Percentiles rank a stretch among this genome's conserved stretches.
These are phyloP conservation scores for Wickerhamiella spandovensis DNA, from an alignment of 805 yeast species.

Conservation along the genomic window DNA sequence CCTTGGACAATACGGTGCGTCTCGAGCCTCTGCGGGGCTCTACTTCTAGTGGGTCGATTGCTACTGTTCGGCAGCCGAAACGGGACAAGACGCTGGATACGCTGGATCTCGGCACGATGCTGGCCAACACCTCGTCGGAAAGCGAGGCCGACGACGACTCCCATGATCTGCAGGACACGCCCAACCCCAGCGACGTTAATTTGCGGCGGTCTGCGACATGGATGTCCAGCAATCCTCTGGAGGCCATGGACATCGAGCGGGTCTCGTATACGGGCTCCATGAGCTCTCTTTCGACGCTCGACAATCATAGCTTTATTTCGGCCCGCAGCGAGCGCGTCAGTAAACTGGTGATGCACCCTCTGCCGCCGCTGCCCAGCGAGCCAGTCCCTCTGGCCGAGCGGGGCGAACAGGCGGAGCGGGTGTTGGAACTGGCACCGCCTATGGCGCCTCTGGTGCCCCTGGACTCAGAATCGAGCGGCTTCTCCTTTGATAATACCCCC, in stretches of 20 bases:
- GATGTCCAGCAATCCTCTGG: background rate
- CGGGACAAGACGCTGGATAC: constrained; percentile 4
- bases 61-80: background rate
- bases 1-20: background rate
- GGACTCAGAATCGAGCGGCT: too few species aligned
- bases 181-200: background rate
- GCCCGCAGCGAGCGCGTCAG: background rate
- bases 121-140: background rate
- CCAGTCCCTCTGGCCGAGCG: background rate
- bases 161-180: background rate
- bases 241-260: constrained; percentile 2
- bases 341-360: background rate
- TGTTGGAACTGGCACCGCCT: too few species aligned
- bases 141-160: background rate
- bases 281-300: constrained; percentile 3
- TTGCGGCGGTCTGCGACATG: constrained; percentile 2
- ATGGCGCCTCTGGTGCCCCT: too few species aligned
- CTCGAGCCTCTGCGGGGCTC: background rate
- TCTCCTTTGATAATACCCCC: background rate
- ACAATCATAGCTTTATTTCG: background rate
- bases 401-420: background rate
- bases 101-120: constrained; percentile 1
- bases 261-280: constrained; percentile 4
- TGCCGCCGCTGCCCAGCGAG: background rate
- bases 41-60: background rate